Evolutionary conservation across 192 early-diverging fungal species (phyloP).

Genomic region (Entomortierella parvispora): DNA sequence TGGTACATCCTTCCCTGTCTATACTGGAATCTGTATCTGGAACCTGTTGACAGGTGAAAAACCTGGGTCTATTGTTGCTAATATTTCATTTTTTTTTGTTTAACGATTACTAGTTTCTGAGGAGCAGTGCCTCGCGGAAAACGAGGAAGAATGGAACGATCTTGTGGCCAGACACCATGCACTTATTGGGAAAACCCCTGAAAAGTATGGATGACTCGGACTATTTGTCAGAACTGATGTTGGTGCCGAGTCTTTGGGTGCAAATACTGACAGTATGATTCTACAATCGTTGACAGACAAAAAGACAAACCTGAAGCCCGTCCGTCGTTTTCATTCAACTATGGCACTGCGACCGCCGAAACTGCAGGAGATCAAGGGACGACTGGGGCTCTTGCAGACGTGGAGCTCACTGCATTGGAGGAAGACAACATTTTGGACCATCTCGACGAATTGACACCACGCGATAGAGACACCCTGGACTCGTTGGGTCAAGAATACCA

Average conservation of each 20-base stretch:
- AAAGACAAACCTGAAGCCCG: no score
- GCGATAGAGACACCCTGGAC: slow-evolving; percentile 25
- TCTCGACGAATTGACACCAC: slow-evolving; percentile 18
- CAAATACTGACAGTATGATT: no score
- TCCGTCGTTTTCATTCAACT: slow-evolving; percentile 24
- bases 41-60: no score
- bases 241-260: no score
- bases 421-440: slow-evolving; percentile 47
- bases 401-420: slow-evolving; percentile 21
- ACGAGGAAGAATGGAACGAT: slow-evolving; percentile 50
- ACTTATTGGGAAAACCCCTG: slow-evolving; percentile 30
- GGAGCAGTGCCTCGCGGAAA: slow-evolving; percentile 39
- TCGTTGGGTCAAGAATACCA: slow-evolving; percentile 12
- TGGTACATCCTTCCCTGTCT: slow-evolving; percentile 2
- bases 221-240: no score
- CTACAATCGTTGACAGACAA: no score
- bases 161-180: slow-evolving; percentile 42
- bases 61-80: no score
- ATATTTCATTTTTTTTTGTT: no score
- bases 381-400: not conserved
- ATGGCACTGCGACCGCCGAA: slow-evolving; percentile 23
- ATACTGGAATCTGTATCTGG: no score
- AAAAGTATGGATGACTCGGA: slow-evolving; percentile 9
- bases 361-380: not conserved
- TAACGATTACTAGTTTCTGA: no score